phyloP scores from a whole-genome alignment of 768 basidiomycete genomes.

The Amanita molliuscula region DNA sequence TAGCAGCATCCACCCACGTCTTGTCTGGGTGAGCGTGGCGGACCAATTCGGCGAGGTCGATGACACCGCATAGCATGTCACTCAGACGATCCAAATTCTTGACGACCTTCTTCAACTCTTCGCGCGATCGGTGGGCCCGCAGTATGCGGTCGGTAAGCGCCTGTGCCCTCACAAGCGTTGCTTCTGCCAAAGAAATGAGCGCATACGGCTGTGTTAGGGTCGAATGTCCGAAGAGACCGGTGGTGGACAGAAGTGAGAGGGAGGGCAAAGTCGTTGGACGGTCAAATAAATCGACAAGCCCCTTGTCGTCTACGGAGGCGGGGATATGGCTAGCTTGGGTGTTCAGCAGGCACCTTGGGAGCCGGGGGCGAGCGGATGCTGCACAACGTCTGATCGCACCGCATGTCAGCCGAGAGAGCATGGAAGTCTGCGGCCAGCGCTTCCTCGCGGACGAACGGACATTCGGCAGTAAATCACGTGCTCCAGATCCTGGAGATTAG shows the following conservation, averaged over 20 bases:
- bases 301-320: constrained; percentile 53
- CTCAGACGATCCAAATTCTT: constrained; percentile 96
- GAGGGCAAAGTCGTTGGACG: constrained; percentile 33
- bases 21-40: constrained; percentile 89
- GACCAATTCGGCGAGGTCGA: constrained; percentile 90
- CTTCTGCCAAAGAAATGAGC: constrained; percentile 63
- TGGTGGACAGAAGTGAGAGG: constrained; percentile 35
- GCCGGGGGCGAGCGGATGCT: constrained; percentile 23
- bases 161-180: constrained; percentile 73
- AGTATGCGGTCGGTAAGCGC: constrained; percentile 79
- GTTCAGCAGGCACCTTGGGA: constrained; percentile 31
- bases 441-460: not conserved
- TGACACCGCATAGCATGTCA: constrained; percentile 91
- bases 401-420: constrained; percentile 33
- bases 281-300: constrained; percentile 66
- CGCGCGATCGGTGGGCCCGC: constrained; percentile 56
- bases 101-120: constrained; percentile 76
- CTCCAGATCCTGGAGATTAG: not conserved
- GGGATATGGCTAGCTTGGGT: constrained; percentile 37
- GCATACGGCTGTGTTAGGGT: constrained; percentile 58
- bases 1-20: constrained; percentile 74
- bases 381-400: constrained; percentile 29
- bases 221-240: constrained; percentile 82
- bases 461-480: not conserved
- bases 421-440: constrained; percentile 15